Evolutionary conservation across 2,329 filamentous ascomycete genomes (phyloP).

Genomic region (Fusarium oxysporum): DNA sequence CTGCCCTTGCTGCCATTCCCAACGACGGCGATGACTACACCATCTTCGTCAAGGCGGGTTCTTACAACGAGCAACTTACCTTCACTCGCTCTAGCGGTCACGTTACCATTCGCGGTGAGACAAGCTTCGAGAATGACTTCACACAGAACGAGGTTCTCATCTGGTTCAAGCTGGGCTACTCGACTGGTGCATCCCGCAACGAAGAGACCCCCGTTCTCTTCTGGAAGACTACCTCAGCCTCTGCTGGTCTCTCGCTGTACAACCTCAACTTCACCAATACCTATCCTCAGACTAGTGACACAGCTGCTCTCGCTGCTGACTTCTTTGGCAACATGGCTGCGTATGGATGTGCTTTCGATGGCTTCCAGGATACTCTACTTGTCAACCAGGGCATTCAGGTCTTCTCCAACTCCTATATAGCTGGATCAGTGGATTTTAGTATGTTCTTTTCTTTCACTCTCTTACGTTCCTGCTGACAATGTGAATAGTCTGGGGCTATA

Average conservation of each 20-base stretch:
- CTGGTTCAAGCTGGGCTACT: slow-evolving; percentile 35
- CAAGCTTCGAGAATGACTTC: slow-evolving; percentile 38
- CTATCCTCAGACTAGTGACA: slow-evolving; percentile 57
- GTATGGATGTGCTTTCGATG: slow-evolving; percentile 58
- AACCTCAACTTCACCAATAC: slow-evolving; percentile 67
- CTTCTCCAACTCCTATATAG: slow-evolving; percentile 56
- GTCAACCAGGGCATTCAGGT: slow-evolving; percentile 60
- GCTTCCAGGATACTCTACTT: slow-evolving; percentile 63
- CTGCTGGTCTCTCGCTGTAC: slow-evolving; percentile 66
- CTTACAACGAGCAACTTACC: slow-evolving; percentile 39
- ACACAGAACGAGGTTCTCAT: slow-evolving; percentile 37
- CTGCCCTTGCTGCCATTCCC: slow-evolving; percentile 57
- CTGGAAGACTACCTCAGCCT: slow-evolving; percentile 57
- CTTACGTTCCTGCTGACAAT: too few species aligned
- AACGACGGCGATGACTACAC: slow-evolving; percentile 39
- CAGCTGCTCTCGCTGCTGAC: slow-evolving; percentile 54
- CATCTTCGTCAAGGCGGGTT: slow-evolving; percentile 40
- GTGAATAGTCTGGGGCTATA: slow-evolving; percentile 43
- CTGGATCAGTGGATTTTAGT: slow-evolving; percentile 39
- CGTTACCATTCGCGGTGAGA: slow-evolving; percentile 39
- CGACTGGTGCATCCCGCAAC: slow-evolving; percentile 54
- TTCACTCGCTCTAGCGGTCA: slow-evolving; percentile 27
- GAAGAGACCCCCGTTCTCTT: slow-evolving; percentile 59
- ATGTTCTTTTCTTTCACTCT: too few species aligned
- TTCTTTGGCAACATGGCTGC: slow-evolving; percentile 49